Base-by-base conservation (phyloP, 2,329 filamentous ascomycete genomes). In the Curvularia spicifera region DNA sequence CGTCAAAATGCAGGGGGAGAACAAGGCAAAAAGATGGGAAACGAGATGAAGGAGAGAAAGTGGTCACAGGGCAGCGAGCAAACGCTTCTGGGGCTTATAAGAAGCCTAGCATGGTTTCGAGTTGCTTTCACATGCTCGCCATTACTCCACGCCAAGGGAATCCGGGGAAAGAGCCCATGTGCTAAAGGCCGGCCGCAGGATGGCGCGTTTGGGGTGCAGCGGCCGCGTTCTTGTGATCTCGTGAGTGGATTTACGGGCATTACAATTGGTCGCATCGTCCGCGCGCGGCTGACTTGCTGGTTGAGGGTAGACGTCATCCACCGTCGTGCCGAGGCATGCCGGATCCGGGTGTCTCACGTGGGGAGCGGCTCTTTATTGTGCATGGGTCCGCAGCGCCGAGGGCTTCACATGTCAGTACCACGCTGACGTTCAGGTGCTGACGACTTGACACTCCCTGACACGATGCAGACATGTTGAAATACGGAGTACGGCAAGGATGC, bases 91-190 rank as follows among this genome's bases (percentile, higher is more conserved):
- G 58, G 66, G 67, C 61, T 69, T 70, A 66, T 69, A 64, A 69
- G 57, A 50, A 52, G 59, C 56, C 60, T 56, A 51, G 53, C 49
- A 59, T 40, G 60, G 57, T 59, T 62, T 61, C 51, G 59, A 54
- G 53, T 60, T 40, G 68, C 71, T 76, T 76, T 77, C 74, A 77
- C 74, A 77, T 77, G 74, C 71, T 60, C 48, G 71, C 33, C 58
- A 46, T 53, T 44, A 56, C 59, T 62, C 63, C 57, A 57, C 58
- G 68, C 70, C 70, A 72, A 72, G 69, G 20, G 37, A 68, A 60
- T 65, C 65, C 63, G 66, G 70, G 65, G 65, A 55, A 58, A 56
- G 22, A 33, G 49, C 13, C 46, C 50, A 63, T 59, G 63, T 64
- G 56, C 63, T 68, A 59, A 54, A 66, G 59, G 54, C 59, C 54